These are phyloP conservation scores for Xylariaceae sp. DNA, from an alignment of 2,329 filamentous ascomycete genomes.

Conservation along the genomic window DNA sequence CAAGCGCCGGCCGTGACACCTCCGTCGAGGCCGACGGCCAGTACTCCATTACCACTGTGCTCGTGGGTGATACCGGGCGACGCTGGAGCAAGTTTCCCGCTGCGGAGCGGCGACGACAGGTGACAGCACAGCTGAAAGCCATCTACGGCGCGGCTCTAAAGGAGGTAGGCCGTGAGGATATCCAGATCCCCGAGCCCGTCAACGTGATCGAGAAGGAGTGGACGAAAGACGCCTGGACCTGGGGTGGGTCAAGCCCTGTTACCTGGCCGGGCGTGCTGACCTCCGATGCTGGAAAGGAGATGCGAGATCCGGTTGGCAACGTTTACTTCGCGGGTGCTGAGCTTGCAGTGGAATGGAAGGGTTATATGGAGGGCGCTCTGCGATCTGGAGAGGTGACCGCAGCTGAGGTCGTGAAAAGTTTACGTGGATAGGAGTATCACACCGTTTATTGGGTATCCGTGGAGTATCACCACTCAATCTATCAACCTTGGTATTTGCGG, in stretches of 20 bases:
- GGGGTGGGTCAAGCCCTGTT: conserved; percentile 44
- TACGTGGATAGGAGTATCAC: conserved; percentile 1
- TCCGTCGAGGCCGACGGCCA: conserved; percentile 33
- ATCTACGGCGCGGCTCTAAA: conserved; percentile 23
- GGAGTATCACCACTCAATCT: no score
- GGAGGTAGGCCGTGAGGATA: not conserved
- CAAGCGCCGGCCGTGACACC: conserved; percentile 49
- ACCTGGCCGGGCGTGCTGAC: conserved; percentile 44
- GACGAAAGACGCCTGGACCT: conserved; percentile 42
- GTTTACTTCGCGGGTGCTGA: conserved; percentile 60
- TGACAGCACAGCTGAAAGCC: conserved; percentile 34
- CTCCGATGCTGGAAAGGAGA: conserved; percentile 33
- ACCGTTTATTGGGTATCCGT: no score
- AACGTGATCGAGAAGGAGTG: conserved; percentile 42
- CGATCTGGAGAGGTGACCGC: conserved; percentile 52
- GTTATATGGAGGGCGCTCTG: conserved; percentile 62
- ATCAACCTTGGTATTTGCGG: no score
- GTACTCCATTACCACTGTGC: conserved; percentile 45
- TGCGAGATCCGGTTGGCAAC: conserved; percentile 42
- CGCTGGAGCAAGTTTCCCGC: conserved; percentile 34
- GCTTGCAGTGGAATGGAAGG: conserved; percentile 55
- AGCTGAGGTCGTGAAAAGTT: conserved; percentile 43
- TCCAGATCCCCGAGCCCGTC: conserved; percentile 34
- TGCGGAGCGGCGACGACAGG: conserved; percentile 22
- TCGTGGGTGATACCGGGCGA: conserved; percentile 40